Base-by-base conservation (phyloP, 352 stramenopile genomes). In the Globisporangium paddicum region DNA sequence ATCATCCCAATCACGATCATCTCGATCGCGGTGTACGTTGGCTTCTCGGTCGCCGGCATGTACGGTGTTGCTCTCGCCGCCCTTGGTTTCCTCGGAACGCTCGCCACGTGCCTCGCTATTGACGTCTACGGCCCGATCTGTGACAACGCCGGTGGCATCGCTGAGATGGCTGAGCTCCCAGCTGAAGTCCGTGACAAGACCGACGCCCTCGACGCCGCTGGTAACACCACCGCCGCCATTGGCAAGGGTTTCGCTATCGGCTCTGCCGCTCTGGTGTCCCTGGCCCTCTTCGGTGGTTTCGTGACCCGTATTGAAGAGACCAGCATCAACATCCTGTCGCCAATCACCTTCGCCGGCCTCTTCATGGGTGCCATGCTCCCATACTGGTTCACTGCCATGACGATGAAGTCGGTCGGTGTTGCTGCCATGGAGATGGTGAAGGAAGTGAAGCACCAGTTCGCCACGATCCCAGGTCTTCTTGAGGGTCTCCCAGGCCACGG, bases 191-290 rank as follows among this genome's bases (percentile, higher is more conserved):
- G 97, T 78, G 94, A 99, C 82, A 99, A 99, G 87, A 99, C 97
- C 26, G 97, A 99, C 84, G 96, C 96, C 59, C 95, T 99, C 50
- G 97, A 99, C 78, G 96, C 97, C 68, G 96, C 96, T 48, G 97
- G 97, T 71, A 99, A 99, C 86, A 99, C 97, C 62, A 99, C 97
- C 44, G 97, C 97, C 65, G 97, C 97, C 44, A 99, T 99, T 65
- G 97, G 97, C 71, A 99, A 99, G 87, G 97, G 97, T 65, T 99
- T 99, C 67, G 97, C 97, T 35, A 99, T 99, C 71, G 97, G 97
- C 55, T 99, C 97, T 64, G 97, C 97, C 66, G 96, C 96, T 58
- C 89, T 99, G 61, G 97, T 99, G 60, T 99, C 96, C 50, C 82
- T 99, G 47, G 96, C 96, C 37, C 86, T 99, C 37, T 99, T 99